Percentiles rank a stretch among this genome's conserved stretches.
Evolutionary conservation across 179 eudicot genomes (phyloP).

Genomic region (Silene noctiflora): DNA sequence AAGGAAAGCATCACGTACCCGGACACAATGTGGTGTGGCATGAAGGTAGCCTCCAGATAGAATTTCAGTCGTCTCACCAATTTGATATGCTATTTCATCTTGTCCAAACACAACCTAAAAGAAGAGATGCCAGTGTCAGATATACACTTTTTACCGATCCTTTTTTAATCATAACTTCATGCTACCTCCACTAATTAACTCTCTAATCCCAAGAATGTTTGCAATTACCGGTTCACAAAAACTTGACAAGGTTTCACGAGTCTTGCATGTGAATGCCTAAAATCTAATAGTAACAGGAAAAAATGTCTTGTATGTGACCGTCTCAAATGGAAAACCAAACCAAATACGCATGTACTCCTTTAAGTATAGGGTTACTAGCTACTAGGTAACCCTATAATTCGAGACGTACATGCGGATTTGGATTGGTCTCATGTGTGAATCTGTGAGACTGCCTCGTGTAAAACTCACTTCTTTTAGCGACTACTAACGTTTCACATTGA

Average conservation of each 20-base stretch:
- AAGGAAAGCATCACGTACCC: slow-evolving; percentile 43
- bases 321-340: too few relatives aligned
- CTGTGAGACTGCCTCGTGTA: not conserved
- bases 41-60: slow-evolving; percentile 88
- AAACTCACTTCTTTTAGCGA: not conserved
- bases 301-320: too few relatives aligned
- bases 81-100: slow-evolving; percentile 95
- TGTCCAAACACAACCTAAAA: slow-evolving; percentile 72
- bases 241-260: too few relatives aligned
- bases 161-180: not conserved
- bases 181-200: not conserved
- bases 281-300: too few relatives aligned
- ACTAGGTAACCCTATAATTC: too few relatives aligned
- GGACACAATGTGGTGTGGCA: slow-evolving; percentile 96
- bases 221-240: not conserved
- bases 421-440: not conserved
- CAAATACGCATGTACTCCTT: too few relatives aligned
- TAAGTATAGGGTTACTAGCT: too few relatives aligned
- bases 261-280: too few relatives aligned
- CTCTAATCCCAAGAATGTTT: not conserved
- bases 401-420: not conserved
- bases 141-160: not conserved
- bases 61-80: slow-evolving; percentile 93
- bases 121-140: slow-evolving; percentile 8
- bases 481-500: not conserved